phyloP scores from a whole-genome alignment of 225 moss, liverwort and hornwort genomes.

The Marchantia paleacea region DNA sequence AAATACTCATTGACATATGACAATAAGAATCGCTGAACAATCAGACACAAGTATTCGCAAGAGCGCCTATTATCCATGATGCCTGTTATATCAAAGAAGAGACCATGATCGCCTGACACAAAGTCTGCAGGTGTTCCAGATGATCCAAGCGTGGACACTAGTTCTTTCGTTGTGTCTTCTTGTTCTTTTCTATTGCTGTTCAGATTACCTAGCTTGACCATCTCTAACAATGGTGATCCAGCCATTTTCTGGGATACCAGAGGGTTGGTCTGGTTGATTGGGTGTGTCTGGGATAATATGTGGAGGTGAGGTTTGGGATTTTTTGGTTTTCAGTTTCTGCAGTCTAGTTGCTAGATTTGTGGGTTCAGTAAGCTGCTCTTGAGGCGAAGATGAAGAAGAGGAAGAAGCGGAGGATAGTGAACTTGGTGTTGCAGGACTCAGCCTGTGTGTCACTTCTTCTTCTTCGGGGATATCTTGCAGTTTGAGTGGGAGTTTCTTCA shows the following conservation, averaged over 20 bases:
- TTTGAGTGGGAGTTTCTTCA: background rate
- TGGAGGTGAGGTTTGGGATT: background rate
- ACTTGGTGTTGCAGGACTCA: background rate
- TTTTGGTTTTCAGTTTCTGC: background rate
- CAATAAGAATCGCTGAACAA: too few relatives aligned
- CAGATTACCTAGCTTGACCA: background rate
- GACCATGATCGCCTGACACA: background rate
- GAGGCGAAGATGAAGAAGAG: background rate
- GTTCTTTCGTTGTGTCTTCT: background rate
- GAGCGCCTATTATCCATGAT: too few relatives aligned
- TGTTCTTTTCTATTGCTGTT: background rate
- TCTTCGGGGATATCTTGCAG: constrained; percentile 4
- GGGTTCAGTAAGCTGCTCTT: background rate
- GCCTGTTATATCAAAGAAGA: too few relatives aligned
- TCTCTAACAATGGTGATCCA: constrained; percentile 17
- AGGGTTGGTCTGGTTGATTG: background rate
- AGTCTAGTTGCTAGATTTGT: background rate
- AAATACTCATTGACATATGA: too few relatives aligned
- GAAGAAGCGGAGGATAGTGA: background rate
- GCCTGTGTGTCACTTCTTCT: constrained; percentile 1
- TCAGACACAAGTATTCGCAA: too few relatives aligned
- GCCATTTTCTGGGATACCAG: background rate
- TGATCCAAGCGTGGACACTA: background rate
- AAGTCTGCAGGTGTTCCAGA: background rate
- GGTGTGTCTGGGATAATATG: background rate